phyloP scores from a whole-genome alignment of 2,329 filamentous ascomycete species.

The Fusarium sp. region DNA sequence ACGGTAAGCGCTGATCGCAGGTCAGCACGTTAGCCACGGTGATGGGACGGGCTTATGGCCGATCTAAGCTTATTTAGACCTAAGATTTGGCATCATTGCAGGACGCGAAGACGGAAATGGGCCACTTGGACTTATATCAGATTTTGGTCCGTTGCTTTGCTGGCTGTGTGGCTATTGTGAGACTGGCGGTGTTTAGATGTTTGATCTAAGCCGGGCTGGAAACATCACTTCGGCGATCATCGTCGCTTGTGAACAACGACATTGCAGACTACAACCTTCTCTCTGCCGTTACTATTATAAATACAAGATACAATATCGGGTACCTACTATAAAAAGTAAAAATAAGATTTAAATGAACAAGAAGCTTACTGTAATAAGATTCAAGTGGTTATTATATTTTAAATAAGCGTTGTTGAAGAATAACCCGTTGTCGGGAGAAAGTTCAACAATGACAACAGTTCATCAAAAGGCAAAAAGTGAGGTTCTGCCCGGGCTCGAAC shows the following conservation, averaged over 20 bases:
- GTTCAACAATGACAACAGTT: neutral
- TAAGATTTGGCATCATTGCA: neutral
- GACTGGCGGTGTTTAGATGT: neutral
- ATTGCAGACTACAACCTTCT: too few species aligned
- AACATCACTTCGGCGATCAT: neutral
- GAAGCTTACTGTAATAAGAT: neutral
- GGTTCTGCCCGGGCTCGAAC: neutral
- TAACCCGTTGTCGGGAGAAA: neutral
- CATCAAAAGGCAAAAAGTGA: neutral
- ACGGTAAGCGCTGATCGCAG: neutral
- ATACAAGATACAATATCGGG: neutral
- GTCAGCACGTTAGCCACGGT: neutral
- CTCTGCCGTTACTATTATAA: fast-evolving
- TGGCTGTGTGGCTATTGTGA: neutral
- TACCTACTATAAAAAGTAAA: neutral
- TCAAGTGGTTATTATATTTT: neutral
- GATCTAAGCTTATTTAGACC: neutral
- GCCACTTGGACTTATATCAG: neutral
- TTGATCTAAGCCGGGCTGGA: neutral
- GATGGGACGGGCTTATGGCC: neutral
- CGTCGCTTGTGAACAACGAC: neutral
- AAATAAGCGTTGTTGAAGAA: neutral
- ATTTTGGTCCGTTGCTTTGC: neutral
- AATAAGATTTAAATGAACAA: neutral
- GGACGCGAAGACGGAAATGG: neutral